Conservation (phyloP, 352 stramenopile species). For the Paralagenidium karlingii region DNA sequence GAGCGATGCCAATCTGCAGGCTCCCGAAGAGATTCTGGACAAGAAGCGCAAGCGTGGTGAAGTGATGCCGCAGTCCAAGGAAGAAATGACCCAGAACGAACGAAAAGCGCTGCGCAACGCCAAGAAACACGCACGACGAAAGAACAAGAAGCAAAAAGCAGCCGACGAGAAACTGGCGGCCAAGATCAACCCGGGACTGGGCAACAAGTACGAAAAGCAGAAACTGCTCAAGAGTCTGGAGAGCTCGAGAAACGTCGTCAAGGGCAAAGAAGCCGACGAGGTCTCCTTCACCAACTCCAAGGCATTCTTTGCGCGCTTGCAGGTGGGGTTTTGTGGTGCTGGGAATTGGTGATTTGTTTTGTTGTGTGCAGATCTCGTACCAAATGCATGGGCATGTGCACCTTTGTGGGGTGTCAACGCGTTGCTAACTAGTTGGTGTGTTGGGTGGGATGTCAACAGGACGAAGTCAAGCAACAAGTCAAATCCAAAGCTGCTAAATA, state of each 20-base stretch:
- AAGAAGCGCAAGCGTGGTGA: slow-evolving; percentile 83
- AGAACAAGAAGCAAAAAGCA: slow-evolving; percentile 80
- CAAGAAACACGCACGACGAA: slow-evolving; percentile 87
- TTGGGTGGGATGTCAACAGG: too few relatives aligned
- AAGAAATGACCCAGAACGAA: slow-evolving; percentile 83
- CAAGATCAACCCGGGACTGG: slow-evolving; percentile 89
- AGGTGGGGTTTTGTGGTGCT: too few relatives aligned
- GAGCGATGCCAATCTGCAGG: slow-evolving; percentile 73
- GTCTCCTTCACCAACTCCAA: slow-evolving; percentile 84
- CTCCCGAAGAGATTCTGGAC: slow-evolving; percentile 72
- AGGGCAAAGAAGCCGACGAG: slow-evolving; percentile 47
- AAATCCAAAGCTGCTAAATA: too few relatives aligned
- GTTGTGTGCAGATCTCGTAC: too few relatives aligned
- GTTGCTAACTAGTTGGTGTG: too few relatives aligned
- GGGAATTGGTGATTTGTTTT: too few relatives aligned
- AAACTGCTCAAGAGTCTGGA: slow-evolving; percentile 79
- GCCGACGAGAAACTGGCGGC: slow-evolving; percentile 89
- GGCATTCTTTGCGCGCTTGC: slow-evolving; percentile 77
- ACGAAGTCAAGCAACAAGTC: too few relatives aligned
- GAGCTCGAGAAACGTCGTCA: slow-evolving; percentile 73
- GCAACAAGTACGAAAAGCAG: slow-evolving; percentile 94
- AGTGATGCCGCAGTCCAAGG: slow-evolving; percentile 61
- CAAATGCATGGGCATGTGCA: too few relatives aligned
- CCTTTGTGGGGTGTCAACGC: too few relatives aligned
- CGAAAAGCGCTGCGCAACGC: slow-evolving; percentile 73